Conservation (phyloP, 306 rosid species). For the Quercus cerris region DNA sequence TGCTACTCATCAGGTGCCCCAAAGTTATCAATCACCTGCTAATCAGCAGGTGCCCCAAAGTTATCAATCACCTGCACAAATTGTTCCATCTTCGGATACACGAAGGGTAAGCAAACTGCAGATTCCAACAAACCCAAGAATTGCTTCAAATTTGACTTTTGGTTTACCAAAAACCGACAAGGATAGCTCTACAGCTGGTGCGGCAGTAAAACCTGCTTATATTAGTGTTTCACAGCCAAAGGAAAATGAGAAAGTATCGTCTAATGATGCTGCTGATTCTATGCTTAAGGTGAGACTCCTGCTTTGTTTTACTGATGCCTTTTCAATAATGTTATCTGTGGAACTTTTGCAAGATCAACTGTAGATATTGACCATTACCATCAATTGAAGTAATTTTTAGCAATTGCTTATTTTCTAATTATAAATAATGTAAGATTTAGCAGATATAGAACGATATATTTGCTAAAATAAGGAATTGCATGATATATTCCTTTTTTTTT, state of each 20-base stretch:
- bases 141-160: slow-evolving; percentile 67
- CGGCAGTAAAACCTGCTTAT: slow-evolving; percentile 74
- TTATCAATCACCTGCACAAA: slow-evolving; percentile 46
- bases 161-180: slow-evolving; percentile 64
- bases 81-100: slow-evolving; percentile 58
- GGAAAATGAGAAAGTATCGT: slow-evolving; percentile 47
- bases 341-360: slow-evolving; percentile 2
- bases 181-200: slow-evolving; percentile 50
- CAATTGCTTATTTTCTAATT: background rate
- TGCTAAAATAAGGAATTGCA: background rate
- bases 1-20: slow-evolving; percentile 57
- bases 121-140: slow-evolving; percentile 97
- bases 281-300: slow-evolving; percentile 63
- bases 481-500: background rate
- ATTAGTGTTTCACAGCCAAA: slow-evolving; percentile 75
- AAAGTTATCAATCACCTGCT: slow-evolving; percentile 38
- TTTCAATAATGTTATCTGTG: background rate
- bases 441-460: background rate
- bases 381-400: background rate
- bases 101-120: slow-evolving; percentile 72
- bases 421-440: background rate
- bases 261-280: slow-evolving; percentile 71
- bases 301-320: background rate
- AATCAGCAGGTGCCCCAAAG: slow-evolving; percentile 51
- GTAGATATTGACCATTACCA: background rate